Base-by-base conservation (phyloP, 2,329 filamentous ascomycete species). In the Epichloe typhina region DNA sequence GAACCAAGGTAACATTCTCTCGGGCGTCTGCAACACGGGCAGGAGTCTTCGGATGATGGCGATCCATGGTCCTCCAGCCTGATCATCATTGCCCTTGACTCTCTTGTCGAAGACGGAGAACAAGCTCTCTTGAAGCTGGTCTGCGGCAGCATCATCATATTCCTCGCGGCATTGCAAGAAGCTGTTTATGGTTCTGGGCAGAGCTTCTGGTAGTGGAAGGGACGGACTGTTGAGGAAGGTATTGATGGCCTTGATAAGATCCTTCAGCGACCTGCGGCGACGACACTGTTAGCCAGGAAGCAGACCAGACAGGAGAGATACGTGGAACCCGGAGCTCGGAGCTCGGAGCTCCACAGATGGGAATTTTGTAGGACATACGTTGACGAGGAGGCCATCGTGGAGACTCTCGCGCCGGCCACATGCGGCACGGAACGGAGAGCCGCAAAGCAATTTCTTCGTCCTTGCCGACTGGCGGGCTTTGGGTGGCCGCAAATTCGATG, bases 41-140 rank as follows among this genome's bases (percentile, higher is more conserved):
- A 81, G 74, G 37, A 91, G 69, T 40, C 74, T 75, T 45, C 79
- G 76, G 50, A 91, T 67, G 44, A 86, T 74, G 47, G 76, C 75
- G 17, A 90, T 72, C 66, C 90, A 93, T n/a, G 80, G 69, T 8
- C 77, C 79, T 61, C 79, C 76, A 57, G 79, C 77, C 47, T 74
- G 64, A 2, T 77, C 69, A 23, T 77, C 69, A 23, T 72, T 71
- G 36, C 75, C 74, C 23, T 72, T 72, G 53, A 90, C 77, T 56
- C 79, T 72, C 59, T 77, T 81, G 52, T 82, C 73, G 68, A 83
- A 88, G 50, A 87, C 74, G 23, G 72, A 66, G 40, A 83, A 69
- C 7, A 93, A 73, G 58, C 89, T 86, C 40, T 88, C 84, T 54
- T 88, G 81, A 47, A 89, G 72, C 52, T 82, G 80, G 56, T 87